Evolutionary conservation across 257 asterid species (phyloP).

Genomic region (Plectranthus barbatus): DNA sequence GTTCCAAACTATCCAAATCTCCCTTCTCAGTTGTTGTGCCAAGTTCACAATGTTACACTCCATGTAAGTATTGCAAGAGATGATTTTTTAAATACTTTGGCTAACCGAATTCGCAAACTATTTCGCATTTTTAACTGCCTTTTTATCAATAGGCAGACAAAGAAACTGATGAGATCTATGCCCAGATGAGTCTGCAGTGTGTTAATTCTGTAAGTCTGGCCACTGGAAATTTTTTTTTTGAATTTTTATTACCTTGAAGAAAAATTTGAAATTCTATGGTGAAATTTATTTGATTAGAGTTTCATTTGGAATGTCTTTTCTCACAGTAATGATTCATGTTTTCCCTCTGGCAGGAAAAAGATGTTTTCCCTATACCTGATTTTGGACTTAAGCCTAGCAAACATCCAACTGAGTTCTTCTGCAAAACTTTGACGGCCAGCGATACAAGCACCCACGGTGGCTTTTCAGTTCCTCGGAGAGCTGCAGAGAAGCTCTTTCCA

Average conservation of each 20-base stretch:
- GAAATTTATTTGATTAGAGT: neutral
- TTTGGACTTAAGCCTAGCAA: slow-evolving; percentile 67
- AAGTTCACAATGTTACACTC: slow-evolving; percentile 79
- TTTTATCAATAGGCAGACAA: slow-evolving; percentile 63
- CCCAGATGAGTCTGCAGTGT: slow-evolving; percentile 93
- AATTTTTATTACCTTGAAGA: neutral
- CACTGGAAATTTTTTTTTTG: neutral
- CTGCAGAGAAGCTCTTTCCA: slow-evolving; percentile 94
- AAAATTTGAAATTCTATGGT: neutral
- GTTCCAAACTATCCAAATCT: slow-evolving; percentile 85
- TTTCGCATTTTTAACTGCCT: neutral
- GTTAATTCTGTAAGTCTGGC: slow-evolving; percentile 62
- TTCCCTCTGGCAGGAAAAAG: slow-evolving; percentile 55
- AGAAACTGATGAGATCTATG: slow-evolving; percentile 91
- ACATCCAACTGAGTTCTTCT: slow-evolving; percentile 91
- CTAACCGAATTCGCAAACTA: neutral
- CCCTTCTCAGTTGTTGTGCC: slow-evolving; percentile 80
- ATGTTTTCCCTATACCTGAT: slow-evolving; percentile 77
- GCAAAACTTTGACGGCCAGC: slow-evolving; percentile 93
- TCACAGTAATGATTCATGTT: neutral
- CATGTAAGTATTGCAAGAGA: slow-evolving; percentile 42
- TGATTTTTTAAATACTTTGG: neutral
- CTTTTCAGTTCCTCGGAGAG: slow-evolving; percentile 91
- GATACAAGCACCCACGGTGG: slow-evolving; percentile 99
- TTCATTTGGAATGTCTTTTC: neutral